A percentile compares a stretch with the other conserved stretches of the same genome.
Evolutionary conservation across 768 basidiomycete genomes (phyloP).

Genomic region (Mycena galopus): DNA sequence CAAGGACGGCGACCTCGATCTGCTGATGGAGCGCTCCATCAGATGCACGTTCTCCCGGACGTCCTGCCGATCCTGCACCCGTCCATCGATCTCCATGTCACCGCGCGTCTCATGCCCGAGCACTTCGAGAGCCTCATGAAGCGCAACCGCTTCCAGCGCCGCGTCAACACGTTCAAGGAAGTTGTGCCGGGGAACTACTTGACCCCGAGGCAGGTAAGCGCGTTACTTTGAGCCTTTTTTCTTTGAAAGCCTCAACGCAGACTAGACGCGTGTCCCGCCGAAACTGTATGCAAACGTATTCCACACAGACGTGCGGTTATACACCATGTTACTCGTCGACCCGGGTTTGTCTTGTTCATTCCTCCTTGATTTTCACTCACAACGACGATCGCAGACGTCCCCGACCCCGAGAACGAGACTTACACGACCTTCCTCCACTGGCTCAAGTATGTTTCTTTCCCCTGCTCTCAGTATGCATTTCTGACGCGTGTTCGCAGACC

Average conservation of each 20-base stretch:
- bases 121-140: constrained; percentile 47
- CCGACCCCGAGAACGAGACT: constrained; percentile 73
- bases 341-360: constrained; percentile 64
- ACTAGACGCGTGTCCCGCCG: constrained; percentile 75
- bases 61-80: constrained; percentile 80
- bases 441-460: constrained; percentile 72
- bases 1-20: constrained; percentile 84
- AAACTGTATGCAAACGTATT: constrained; percentile 81
- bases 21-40: constrained; percentile 94
- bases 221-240: constrained; percentile 26
- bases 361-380: not conserved
- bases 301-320: constrained; percentile 83
- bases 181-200: constrained; percentile 83
- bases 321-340: constrained; percentile 92
- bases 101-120: constrained; percentile 52
- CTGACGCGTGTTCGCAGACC: constrained; percentile 61
- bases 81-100: constrained; percentile 79
- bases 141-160: constrained; percentile 34
- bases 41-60: constrained; percentile 94
- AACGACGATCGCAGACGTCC: constrained; percentile 70
- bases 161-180: constrained; percentile 50
- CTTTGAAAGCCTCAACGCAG: not conserved
- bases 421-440: constrained; percentile 88
- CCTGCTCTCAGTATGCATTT: constrained; percentile 29
- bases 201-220: constrained; percentile 72